These are phyloP conservation scores for Posidonia oceanica DNA, from an alignment of 116 monocot genomes.

Conservation along the genomic window DNA sequence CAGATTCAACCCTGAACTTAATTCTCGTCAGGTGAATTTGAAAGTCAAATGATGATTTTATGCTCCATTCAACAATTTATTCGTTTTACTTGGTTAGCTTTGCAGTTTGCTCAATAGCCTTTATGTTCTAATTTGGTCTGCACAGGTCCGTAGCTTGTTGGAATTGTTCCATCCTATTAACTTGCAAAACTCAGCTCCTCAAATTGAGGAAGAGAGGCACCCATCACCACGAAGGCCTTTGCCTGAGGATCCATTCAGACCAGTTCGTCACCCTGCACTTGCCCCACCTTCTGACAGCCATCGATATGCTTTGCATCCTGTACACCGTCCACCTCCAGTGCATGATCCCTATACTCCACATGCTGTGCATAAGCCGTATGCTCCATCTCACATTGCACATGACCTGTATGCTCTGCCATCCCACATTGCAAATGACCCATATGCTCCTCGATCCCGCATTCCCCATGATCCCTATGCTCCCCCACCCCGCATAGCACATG, in stretches of 20 bases:
- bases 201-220: not conserved
- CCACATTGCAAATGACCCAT: not conserved
- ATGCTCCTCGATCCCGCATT: constrained; percentile 3
- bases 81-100: not conserved
- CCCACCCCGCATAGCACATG: not conserved
- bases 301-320: constrained; percentile 1
- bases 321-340: not conserved
- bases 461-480: not conserved
- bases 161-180: constrained; percentile 14
- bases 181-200: not conserved
- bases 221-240: constrained; percentile 1
- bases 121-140: not conserved
- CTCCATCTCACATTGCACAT: no score
- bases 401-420: not conserved
- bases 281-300: constrained; percentile 1
- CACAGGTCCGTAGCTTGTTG: constrained; percentile 11
- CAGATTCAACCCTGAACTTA: constrained; percentile 16
- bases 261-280: not conserved
- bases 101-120: not conserved
- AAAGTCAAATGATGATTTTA: not conserved
- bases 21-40: constrained; percentile 6
- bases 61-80: not conserved
- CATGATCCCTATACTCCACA: not conserved
- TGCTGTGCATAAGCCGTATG: no score
- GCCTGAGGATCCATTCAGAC: constrained; percentile 1